Evolutionary conservation across 352 stramenopile species (phyloP), one percentile per base, ranked within the genome.

Genomic region (Phytophthora meadii): DNA sequence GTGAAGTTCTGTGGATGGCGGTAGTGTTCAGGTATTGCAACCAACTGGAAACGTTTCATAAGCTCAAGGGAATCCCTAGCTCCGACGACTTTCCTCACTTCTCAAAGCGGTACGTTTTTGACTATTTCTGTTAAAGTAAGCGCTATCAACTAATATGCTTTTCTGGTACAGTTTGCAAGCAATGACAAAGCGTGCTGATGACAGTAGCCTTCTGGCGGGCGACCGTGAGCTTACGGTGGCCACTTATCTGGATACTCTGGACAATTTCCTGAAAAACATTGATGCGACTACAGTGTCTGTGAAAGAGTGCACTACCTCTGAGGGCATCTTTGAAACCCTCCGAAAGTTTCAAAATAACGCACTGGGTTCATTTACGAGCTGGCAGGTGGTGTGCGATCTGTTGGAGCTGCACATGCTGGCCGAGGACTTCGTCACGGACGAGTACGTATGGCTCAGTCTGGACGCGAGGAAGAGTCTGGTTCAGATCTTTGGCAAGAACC

Each of bases 341-440:
- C 78, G 76, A 41, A 79, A 84, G 45, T 92, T 92, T 57, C 64
- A 83, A 50, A 55, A 81, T 58, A 92, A 94, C 39, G 81, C 71
- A 6, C 76, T 94, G 36, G 86, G 86, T n/a, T 92, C 86, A 11
- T 94, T 93, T 74, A 94, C 86, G n/a, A 90, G 86, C 61, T 94
- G 86, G 86, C 86, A 94, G 65, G 71, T 94, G 17, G 81, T 89
- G 54, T 90, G 81, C 19, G 86, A 94, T 59, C 55, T 94, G 36
- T 83, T 93, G 65, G 84, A 90, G 54, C 75, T 94, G 27, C 86
- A 90, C 48, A 76, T 93, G 61, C 67, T 94, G 55, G 37, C 65
- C 4, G 70, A 89, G 37, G 70, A 81, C 11, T 80, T 92, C 15
- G 58, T 75, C 24, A 68, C 70, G 34, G 80, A 90, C 28, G 80